Evolutionary conservation across 306 rosid genomes (phyloP).

Genomic region (Trifolium pratense): DNA sequence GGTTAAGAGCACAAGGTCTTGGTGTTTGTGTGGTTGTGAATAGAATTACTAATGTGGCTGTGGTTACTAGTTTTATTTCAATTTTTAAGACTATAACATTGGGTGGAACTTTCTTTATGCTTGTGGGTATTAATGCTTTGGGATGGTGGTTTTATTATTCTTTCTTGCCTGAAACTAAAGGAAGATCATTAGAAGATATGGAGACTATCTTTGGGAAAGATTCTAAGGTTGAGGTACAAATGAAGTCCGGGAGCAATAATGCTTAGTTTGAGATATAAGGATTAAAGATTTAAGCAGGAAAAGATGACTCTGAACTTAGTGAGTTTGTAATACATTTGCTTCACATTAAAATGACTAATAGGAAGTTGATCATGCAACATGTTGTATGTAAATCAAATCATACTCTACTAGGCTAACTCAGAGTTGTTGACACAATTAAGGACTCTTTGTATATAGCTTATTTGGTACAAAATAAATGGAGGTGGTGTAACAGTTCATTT

Average conservation of each 20-base stretch:
- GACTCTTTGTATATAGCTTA: neutral
- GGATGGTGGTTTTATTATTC: conserved; percentile 63
- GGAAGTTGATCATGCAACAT: neutral
- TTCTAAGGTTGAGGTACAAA: conserved; percentile 1
- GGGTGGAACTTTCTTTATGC: conserved; percentile 72
- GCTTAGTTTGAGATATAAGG: neutral
- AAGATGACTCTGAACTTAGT: neutral
- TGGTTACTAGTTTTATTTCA: conserved; percentile 59
- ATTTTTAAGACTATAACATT: conserved; percentile 64
- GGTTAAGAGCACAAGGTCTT: conserved; percentile 70
- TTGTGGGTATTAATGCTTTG: conserved; percentile 49
- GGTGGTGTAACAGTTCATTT: neutral
- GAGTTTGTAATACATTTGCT: neutral
- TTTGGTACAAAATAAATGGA: neutral
- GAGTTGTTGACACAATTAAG: neutral
- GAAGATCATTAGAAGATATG: conserved; percentile 75
- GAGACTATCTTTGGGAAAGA: conserved; percentile 48
- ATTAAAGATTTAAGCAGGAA: neutral
- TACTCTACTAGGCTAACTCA: neutral
- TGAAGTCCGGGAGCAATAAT: neutral
- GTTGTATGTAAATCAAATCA: neutral
- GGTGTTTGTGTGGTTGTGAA: conserved; percentile 67
- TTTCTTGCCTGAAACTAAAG: conserved; percentile 82
- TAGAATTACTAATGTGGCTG: conserved; percentile 51
- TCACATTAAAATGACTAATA: neutral